Conservation (phyloP, 305 asterid species). For the Fraxinus angustifolia region DNA sequence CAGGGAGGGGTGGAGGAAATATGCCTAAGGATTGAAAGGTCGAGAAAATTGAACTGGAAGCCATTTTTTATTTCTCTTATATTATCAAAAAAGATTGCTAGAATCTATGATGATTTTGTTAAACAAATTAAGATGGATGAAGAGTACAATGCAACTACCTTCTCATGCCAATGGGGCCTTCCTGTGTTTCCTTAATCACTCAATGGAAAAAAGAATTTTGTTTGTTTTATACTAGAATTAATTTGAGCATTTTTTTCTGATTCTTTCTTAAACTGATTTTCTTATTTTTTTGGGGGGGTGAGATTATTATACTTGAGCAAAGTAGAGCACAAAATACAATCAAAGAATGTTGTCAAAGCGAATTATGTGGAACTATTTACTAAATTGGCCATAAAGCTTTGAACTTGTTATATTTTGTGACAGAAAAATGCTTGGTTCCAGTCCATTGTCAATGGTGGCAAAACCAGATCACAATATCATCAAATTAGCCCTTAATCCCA, state of each 20-base stretch:
- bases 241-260: not conserved
- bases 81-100: conserved; percentile 40
- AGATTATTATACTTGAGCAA: not conserved
- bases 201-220: not conserved
- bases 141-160: conserved; percentile 41
- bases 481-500: not conserved
- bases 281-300: not conserved
- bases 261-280: not conserved
- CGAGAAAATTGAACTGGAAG: conserved; percentile 61
- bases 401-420: not conserved
- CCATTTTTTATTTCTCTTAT: conserved; percentile 37
- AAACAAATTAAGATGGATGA: conserved; percentile 51
- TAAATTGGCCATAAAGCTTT: not conserved
- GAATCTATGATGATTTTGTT: conserved; percentile 19
- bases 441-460: not conserved
- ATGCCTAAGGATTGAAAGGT: conserved; percentile 4
- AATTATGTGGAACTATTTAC: not conserved
- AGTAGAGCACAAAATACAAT: not conserved
- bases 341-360: not conserved
- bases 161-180: conserved; percentile 64
- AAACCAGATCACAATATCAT: not conserved
- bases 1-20: too few species aligned
- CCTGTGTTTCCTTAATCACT: conserved; percentile 30
- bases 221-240: not conserved
- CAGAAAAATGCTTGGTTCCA: not conserved